These are phyloP conservation scores for Lindgomyces ingoldianus DNA, from an alignment of 495 filamentous ascomycete species.

Conservation along the genomic window DNA sequence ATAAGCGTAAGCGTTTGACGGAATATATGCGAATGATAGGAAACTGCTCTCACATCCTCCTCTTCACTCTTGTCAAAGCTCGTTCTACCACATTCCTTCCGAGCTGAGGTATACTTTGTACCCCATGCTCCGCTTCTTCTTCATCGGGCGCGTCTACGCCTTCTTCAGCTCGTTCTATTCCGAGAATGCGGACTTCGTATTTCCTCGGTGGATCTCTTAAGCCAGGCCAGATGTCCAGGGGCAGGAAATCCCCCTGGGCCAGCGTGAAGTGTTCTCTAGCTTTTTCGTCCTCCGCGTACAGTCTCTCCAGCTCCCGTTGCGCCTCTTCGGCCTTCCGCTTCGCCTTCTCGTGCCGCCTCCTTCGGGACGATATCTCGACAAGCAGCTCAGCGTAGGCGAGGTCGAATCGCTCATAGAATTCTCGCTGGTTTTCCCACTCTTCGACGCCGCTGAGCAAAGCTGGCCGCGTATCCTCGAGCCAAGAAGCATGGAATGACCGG, in stretches of 20 bases:
- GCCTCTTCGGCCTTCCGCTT: slow-evolving; percentile 73
- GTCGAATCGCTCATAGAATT: slow-evolving; percentile 81
- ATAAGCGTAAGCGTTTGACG: neutral
- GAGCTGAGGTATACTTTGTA: slow-evolving; percentile 55
- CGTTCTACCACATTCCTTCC: slow-evolving; percentile 58
- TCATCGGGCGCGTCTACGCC: slow-evolving; percentile 5
- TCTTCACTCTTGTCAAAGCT: slow-evolving; percentile 48
- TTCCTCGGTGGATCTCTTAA: slow-evolving; percentile 60
- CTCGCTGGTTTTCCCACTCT: slow-evolving; percentile 64
- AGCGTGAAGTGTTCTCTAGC: slow-evolving; percentile 76
- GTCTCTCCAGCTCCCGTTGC: slow-evolving; percentile 69
- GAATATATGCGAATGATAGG: neutral
- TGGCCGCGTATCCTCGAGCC: slow-evolving; percentile 70
- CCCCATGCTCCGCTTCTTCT: slow-evolving; percentile 41
- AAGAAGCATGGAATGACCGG: slow-evolving; percentile 68
- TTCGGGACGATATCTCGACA: slow-evolving; percentile 76
- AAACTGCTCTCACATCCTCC: slow-evolving; percentile 19
- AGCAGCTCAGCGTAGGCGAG: slow-evolving; percentile 81
- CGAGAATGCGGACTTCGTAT: slow-evolving; percentile 54
- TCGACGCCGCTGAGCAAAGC: slow-evolving; percentile 29
- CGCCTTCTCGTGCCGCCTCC: slow-evolving; percentile 68
- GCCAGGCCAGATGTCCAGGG: slow-evolving; percentile 86
- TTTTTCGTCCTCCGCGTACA: slow-evolving; percentile 66
- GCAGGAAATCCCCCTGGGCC: slow-evolving; percentile 83
- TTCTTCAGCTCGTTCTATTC: slow-evolving; percentile 1